phyloP scores from a whole-genome alignment of 164 flowering plant species.

The Dillenia turbinata region DNA sequence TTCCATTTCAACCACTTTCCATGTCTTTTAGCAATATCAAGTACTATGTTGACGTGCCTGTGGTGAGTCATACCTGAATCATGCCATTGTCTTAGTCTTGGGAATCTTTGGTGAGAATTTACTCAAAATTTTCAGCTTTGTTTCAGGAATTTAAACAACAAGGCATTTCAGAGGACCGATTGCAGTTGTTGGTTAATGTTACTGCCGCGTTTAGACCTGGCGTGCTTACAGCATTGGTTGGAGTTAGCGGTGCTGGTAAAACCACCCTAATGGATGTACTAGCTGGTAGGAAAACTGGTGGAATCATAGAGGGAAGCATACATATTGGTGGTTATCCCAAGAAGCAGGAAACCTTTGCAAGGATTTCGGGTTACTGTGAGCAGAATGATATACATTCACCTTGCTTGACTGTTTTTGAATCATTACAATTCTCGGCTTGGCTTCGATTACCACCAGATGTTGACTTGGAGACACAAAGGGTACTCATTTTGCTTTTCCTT shows the following conservation, averaged over 20 bases:
- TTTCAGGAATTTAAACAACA: conserved; percentile 89
- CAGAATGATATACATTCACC: conserved; percentile 98
- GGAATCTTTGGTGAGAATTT: not conserved
- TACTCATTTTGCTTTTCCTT: conserved; percentile 13
- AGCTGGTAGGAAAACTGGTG: conserved; percentile 98
- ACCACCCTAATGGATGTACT: conserved; percentile 99
- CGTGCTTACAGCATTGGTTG: conserved; percentile 93
- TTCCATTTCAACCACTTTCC: conserved; percentile 92
- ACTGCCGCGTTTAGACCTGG: conserved; percentile 98
- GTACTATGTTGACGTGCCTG: conserved; percentile 84
- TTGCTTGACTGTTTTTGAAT: conserved; percentile 85
- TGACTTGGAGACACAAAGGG: conserved; percentile 76
- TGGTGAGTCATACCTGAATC: conserved; percentile 38
- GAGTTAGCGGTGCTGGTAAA: conserved; percentile 99
- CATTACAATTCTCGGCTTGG: conserved; percentile 93
- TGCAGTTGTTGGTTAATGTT: conserved; percentile 79
- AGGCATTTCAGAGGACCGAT: conserved; percentile 71
- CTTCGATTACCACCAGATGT: conserved; percentile 78
- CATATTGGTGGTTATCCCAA: conserved; percentile 85
- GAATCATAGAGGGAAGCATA: conserved; percentile 78
- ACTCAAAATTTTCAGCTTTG: conserved; percentile 9
- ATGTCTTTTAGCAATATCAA: conserved; percentile 91
- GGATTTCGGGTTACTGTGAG: conserved; percentile 98
- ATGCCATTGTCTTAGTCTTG: not conserved
- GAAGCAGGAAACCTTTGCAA: conserved; percentile 94